Conservation (phyloP, 2,329 filamentous ascomycete genomes). For the Fusarium veterinarium region DNA sequence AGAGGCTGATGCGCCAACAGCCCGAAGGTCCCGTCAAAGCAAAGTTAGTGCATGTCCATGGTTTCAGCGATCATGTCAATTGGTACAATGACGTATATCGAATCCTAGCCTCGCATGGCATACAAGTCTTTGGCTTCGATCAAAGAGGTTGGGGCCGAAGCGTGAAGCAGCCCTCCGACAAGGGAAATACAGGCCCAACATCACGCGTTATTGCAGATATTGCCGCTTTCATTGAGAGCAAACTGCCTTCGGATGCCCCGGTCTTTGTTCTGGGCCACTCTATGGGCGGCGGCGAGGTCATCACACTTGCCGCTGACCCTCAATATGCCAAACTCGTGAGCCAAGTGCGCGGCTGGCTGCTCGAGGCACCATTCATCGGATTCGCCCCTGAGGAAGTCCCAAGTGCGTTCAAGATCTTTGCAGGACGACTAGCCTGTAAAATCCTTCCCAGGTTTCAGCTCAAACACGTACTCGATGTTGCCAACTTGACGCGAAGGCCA, state of each 20-base stretch:
- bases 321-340: constrained; percentile 65
- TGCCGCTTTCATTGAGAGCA: constrained; percentile 75
- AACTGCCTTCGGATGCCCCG: constrained; percentile 67
- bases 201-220: constrained; percentile 80
- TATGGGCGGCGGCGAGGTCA: constrained; percentile 86
- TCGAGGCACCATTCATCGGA: constrained; percentile 83
- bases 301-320: constrained; percentile 68
- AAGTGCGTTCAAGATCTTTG: constrained; percentile 68
- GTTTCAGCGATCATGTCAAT: constrained; percentile 88
- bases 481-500: constrained; percentile 74
- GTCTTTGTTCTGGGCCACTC: constrained; percentile 90
- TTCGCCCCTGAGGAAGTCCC: constrained; percentile 76
- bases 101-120: constrained; percentile 74
- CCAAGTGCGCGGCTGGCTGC: constrained; percentile 77
- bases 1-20: constrained; percentile 51
- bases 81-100: constrained; percentile 82
- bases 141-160: constrained; percentile 90
- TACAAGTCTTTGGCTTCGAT: constrained; percentile 82
- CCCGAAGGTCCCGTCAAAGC: constrained; percentile 70
- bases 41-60: constrained; percentile 85
- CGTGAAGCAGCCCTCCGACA: constrained; percentile 69
- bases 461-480: constrained; percentile 71
- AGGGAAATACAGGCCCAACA: constrained; percentile 81
- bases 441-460: constrained; percentile 76
- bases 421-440: constrained; percentile 74